Evolutionary conservation across 75 land plant species (phyloP).

Genomic region (Azolla pinnata): DNA sequence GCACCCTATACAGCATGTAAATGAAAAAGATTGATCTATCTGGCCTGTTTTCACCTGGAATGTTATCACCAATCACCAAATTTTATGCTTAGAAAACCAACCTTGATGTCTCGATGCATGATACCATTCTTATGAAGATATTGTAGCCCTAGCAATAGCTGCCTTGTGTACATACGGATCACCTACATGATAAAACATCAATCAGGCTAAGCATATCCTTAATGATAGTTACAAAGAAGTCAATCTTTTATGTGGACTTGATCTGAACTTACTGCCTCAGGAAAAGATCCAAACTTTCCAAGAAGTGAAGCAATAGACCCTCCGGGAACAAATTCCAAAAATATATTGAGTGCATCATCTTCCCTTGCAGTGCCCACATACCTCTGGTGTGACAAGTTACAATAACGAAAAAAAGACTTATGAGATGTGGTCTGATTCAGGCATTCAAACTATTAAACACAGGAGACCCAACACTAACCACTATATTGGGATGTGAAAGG

Average conservation of each 20-base stretch:
- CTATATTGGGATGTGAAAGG: constrained; percentile 91
- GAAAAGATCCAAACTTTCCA: constrained; percentile 95
- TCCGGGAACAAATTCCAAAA: constrained; percentile 94
- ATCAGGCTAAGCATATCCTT: too few species aligned
- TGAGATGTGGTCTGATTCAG: background rate
- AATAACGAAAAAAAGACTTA: background rate
- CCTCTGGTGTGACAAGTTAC: constrained; percentile 52
- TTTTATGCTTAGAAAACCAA: constrained; percentile 9
- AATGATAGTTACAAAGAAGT: too few species aligned
- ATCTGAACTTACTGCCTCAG: constrained; percentile 72
- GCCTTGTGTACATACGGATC: constrained; percentile 87
- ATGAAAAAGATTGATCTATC: too few species aligned
- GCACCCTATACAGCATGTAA: constrained; percentile 55
- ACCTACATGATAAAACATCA: constrained; percentile 48
- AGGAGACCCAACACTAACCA: constrained; percentile 43
- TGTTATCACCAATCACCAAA: too few species aligned
- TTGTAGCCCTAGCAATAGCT: constrained; percentile 83
- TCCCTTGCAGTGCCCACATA: constrained; percentile 94
- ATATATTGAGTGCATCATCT: constrained; percentile 80
- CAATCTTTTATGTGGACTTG: too few species aligned
- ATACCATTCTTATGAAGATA: constrained; percentile 86
- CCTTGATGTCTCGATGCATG: constrained; percentile 98
- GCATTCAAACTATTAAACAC: background rate
- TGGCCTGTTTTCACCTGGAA: too few species aligned
- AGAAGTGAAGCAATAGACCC: constrained; percentile 92